Percentiles rank a stretch among this genome's conserved stretches.
Evolutionary conservation across 331 rosid genomes (phyloP).

Genomic region (Malus hybrid): DNA sequence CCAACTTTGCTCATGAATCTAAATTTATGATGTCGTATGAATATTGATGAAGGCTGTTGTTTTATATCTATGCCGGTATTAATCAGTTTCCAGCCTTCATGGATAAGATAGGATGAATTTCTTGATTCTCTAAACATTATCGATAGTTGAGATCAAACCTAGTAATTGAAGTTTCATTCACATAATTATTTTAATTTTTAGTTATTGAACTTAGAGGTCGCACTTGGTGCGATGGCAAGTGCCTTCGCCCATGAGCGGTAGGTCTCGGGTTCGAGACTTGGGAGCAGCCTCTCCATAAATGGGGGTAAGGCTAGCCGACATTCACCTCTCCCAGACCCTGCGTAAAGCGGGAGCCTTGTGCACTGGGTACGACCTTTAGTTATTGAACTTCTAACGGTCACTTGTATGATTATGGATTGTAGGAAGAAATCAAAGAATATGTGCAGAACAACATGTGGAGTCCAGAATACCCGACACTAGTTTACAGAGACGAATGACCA

Average conservation of each 20-base stretch:
- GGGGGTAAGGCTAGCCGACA: too few relatives aligned
- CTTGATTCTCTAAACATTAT: not conserved
- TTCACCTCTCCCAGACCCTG: too few relatives aligned
- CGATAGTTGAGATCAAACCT: not conserved
- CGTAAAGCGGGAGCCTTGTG: too few relatives aligned
- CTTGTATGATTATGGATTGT: conserved; percentile 21
- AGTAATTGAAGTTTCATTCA: too few relatives aligned
- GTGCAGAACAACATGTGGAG: conserved; percentile 83
- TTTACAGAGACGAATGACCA: conserved; percentile 55
- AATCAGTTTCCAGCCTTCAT: not conserved
- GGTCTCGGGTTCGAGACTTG: too few relatives aligned
- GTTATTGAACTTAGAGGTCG: not conserved
- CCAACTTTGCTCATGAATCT: not conserved
- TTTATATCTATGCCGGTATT: not conserved
- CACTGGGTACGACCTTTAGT: too few relatives aligned
- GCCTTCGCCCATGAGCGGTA: too few relatives aligned
- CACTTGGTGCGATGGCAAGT: too few relatives aligned
- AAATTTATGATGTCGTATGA: too few relatives aligned
- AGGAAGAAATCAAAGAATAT: conserved; percentile 60
- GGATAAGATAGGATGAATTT: not conserved
- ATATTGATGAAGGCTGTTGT: not conserved
- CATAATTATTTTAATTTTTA: too few relatives aligned
- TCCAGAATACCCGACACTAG: conserved; percentile 82
- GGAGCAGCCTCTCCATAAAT: too few relatives aligned
- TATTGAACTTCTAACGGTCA: not conserved